A percentile compares a stretch with the other conserved stretches of the same genome.
Conservation (phyloP, 1,284 basidiomycete species). For the Cutaneotrichosporon sp. region DNA sequence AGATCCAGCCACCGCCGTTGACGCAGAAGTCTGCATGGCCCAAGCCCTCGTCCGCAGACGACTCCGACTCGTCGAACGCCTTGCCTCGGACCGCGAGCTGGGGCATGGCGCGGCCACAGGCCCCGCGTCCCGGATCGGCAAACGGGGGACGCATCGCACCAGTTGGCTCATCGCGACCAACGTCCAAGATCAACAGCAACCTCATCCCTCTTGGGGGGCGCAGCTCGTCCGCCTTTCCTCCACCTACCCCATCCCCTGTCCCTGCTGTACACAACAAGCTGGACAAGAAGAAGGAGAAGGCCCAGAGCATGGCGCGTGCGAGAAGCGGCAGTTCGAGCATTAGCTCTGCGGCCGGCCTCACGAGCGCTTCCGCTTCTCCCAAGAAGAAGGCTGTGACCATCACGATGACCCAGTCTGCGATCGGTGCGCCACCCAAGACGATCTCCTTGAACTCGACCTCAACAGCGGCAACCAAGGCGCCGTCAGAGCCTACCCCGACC, state of each 20-base stretch:
- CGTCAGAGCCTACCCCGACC: constrained; percentile 33
- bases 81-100: constrained; percentile 82
- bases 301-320: constrained; percentile 37
- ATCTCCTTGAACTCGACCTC: neutral
- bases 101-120: constrained; percentile 55
- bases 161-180: constrained; percentile 34
- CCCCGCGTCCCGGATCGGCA: constrained; percentile 18
- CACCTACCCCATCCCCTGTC: constrained; percentile 68
- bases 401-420: constrained; percentile 1
- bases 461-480: neutral
- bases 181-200: constrained; percentile 36
- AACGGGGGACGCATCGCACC: constrained; percentile 16
- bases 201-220: constrained; percentile 42
- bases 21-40: constrained; percentile 38
- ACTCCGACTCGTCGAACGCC: constrained; percentile 55
- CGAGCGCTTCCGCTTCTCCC: constrained; percentile 42
- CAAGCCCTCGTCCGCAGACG: constrained; percentile 42
- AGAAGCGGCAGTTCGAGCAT: constrained; percentile 40
- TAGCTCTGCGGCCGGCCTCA: constrained; percentile 19
- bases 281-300: constrained; percentile 27
- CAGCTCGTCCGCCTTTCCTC: constrained; percentile 48
- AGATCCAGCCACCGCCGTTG: constrained; percentile 32
- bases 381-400: constrained; percentile 37
- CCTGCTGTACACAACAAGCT: constrained; percentile 48
- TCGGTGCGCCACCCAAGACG: constrained; percentile 6